These are phyloP conservation scores for Cercospora brassicicola DNA, from an alignment of 2,329 filamentous ascomycete species.

Conservation along the genomic window DNA sequence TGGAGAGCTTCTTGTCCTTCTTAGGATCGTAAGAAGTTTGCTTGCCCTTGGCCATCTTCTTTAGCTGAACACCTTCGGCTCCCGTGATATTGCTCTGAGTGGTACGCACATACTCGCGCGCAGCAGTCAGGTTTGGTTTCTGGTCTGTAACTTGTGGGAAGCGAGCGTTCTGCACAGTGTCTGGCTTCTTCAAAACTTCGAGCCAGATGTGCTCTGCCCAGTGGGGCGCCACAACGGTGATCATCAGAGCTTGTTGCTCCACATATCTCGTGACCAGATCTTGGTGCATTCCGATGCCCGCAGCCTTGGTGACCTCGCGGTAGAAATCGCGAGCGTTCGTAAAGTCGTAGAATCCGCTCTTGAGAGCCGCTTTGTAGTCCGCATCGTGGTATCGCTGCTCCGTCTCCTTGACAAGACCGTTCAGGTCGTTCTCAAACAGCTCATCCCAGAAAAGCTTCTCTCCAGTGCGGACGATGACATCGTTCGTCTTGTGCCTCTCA, in stretches of 20 bases:
- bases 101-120: constrained; percentile 75
- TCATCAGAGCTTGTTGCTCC: constrained; percentile 78
- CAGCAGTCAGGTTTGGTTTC: constrained; percentile 69
- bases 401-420: constrained; percentile 75
- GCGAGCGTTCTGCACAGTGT: constrained; percentile 74
- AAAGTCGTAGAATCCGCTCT: constrained; percentile 84
- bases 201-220: constrained; percentile 94
- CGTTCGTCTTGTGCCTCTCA: constrained; percentile 50
- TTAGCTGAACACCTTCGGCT: constrained; percentile 77
- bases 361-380: constrained; percentile 82
- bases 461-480: constrained; percentile 71
- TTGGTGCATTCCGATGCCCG: constrained; percentile 81
- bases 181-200: constrained; percentile 76
- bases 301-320: constrained; percentile 74
- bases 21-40: constrained; percentile 80
- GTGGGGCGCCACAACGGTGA: constrained; percentile 84
- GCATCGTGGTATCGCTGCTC: constrained; percentile 74
- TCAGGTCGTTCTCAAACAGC: constrained; percentile 92
- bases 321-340: constrained; percentile 86
- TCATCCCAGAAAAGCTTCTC: constrained; percentile 77
- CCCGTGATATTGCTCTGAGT: constrained; percentile 79
- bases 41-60: constrained; percentile 94
- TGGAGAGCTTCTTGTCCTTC: constrained; percentile 85
- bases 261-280: constrained; percentile 78
- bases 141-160: constrained; percentile 70